Base-by-base conservation (phyloP, 768 basidiomycete species). In the Pilatotrama ljubarskyi region DNA sequence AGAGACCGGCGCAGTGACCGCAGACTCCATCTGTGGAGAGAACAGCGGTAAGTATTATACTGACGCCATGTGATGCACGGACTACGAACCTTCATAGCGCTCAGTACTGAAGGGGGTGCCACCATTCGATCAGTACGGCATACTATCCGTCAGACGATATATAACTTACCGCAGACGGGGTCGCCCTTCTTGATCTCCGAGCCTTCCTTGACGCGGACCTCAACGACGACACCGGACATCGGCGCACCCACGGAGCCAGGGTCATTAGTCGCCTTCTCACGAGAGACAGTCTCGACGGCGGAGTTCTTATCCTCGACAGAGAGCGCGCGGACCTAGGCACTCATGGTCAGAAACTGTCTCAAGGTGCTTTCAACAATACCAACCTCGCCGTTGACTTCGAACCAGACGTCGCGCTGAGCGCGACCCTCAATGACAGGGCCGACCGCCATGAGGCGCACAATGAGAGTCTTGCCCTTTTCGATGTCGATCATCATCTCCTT, bases 101-200 rank as follows among this genome's bases (percentile, higher is more conserved):
- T 95, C 75, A 97, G 78, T 61, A 98, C 93, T 91, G 67, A 32
- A 66, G 46, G n/a, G n/a, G n/a, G n/a, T n/a, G 59, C 49, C 60
- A 62, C 66, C 55, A 29, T 35, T 55, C 17, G 40, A 49, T 48
- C 35, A 72, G 61, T 35, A 46, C 57, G 40, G 41, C 38, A 58
- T 32, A 29, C 35, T 10, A 20, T 13, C 36, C 26, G 20, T 37
- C 25, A 38, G 46, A 13, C 42, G n/a, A 40, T 3, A 56, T 24
- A 49, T 59, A 42, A 84, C 88, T 76, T 74, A 91, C 90, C 87
- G 75, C 91, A 91, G 64, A 98, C 78, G 58, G 96, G 95, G 78
- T 99, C 97, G 51, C 97, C 97, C 77, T 95, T 96, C 86, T 90
- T 95, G 75, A 99, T 95, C 71, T 96, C 93, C 59, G 95, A 90